Evolutionary conservation across 441 rosid genomes (phyloP), one percentile per base, ranked within the genome.

Genomic region (Dalechampia spathulata): DNA sequence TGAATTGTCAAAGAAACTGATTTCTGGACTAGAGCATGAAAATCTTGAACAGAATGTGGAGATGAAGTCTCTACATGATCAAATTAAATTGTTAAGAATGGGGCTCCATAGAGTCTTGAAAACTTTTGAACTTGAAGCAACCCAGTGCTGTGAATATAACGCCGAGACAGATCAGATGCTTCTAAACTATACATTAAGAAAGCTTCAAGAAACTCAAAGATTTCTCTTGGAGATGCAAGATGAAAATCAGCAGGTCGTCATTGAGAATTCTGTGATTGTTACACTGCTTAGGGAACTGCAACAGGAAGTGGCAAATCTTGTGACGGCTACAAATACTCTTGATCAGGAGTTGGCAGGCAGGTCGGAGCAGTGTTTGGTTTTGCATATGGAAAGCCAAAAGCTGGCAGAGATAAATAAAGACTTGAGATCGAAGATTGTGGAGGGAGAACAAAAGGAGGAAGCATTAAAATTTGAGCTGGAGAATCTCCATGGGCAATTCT

Each of bases 261-360:
- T 82, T 52, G 89, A 85, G 69, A 86, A 83, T 45, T 66, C 80
- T 6, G 78, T 87, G 61, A 77, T 90, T 58, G 65, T 73, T 67
- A 75, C 83, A 25, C 66, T 87, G 64, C 75, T 92, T 62, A 79
- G 77, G 69, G 80, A 81, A 72, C 78, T 78, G 61, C 81, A 79
- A 57, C 68, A 65, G 52, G 94, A 89, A 72, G 77, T 78, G 44
- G 73, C 66, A 28, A 69, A 66, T 70, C 78, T 83, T 58, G 74
- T 69, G 57, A 37, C 71, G 40, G 79, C 76, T 68, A 90, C 76
- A 70, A 67, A 54, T 59, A 60, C 55, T 48, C 75, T 86, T 53
- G 69, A 58, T 62, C 72, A 72, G 63, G 76, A 83, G 64, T 77
- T 78, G 65, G 74, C 71, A 43, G 56, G 59, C 59, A 85, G 59